Evolutionary conservation across 2,329 filamentous ascomycete species (phyloP).

Genomic region (Ramularia collo-cygni): DNA sequence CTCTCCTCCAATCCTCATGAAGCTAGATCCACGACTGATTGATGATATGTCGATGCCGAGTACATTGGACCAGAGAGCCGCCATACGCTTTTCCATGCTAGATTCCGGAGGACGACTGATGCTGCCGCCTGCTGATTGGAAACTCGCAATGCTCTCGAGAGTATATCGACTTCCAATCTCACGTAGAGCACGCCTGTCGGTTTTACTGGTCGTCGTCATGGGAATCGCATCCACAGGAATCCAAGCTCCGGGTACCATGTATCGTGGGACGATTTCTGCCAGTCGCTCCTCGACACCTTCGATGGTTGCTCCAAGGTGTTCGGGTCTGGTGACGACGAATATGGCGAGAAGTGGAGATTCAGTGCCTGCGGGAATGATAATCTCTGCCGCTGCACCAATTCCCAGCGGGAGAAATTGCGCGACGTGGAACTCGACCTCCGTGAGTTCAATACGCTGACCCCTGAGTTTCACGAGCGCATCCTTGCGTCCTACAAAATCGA

Average conservation of each 20-base stretch:
- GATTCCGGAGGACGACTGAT: constrained; percentile 14
- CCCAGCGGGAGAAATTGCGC: background rate
- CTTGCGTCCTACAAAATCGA: constrained; percentile 55
- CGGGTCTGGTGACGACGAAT: constrained; percentile 1
- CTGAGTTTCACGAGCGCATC: constrained; percentile 51
- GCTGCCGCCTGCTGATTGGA: constrained; percentile 9
- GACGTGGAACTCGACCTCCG: constrained; percentile 38
- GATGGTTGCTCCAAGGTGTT: background rate
- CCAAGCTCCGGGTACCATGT: constrained; percentile 38
- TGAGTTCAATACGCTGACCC: constrained; percentile 58
- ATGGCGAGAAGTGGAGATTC: background rate
- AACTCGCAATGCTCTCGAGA: constrained; percentile 36
- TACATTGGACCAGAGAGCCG: constrained; percentile 43
- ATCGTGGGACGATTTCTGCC: constrained; percentile 19
- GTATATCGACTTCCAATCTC: constrained; percentile 34
- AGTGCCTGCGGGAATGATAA: background rate
- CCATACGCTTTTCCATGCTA: constrained; percentile 49
- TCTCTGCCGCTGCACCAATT: constrained; percentile 1
- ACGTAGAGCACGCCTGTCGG: constrained; percentile 36
- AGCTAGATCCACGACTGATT: constrained; percentile 59
- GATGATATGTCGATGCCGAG: constrained; percentile 39
- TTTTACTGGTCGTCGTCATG: constrained; percentile 39
- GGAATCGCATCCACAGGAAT: constrained; percentile 40
- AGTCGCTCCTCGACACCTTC: background rate
- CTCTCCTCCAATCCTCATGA: constrained; percentile 67